phyloP scores from a whole-genome alignment of 2,329 filamentous ascomycete genomes.

The Alternaria angustiovoidea region DNA sequence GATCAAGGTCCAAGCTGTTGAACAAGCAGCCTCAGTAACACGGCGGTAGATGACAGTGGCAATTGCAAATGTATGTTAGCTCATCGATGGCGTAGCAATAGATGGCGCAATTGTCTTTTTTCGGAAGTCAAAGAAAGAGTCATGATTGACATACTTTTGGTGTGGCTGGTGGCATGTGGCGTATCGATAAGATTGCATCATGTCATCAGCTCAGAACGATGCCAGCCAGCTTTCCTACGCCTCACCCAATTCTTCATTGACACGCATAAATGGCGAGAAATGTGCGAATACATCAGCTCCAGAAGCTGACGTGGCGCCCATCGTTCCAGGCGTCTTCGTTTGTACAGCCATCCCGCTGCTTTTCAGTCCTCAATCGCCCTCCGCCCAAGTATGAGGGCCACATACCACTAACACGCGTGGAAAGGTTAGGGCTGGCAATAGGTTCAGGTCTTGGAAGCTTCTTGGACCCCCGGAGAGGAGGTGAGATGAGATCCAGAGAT shows the following conservation, averaged over 20 bases:
- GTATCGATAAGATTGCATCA: constrained; percentile 31
- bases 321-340: neutral
- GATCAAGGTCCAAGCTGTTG: neutral
- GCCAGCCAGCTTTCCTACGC: neutral
- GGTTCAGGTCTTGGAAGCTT: constrained; percentile 68
- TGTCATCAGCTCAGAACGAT: constrained; percentile 11
- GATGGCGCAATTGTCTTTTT: neutral
- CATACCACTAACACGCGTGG: constrained; percentile 81
- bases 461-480: constrained; percentile 80
- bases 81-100: neutral
- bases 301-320: constrained; percentile 7
- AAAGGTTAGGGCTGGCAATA: constrained; percentile 74
- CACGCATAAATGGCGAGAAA: constrained; percentile 27
- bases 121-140: constrained; percentile 1
- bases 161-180: constrained; percentile 30
- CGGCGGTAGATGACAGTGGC: neutral
- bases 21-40: neutral
- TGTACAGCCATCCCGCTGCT: constrained; percentile 55
- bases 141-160: constrained; percentile 10
- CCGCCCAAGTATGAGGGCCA: constrained; percentile 90
- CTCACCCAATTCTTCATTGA: neutral
- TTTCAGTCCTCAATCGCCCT: constrained; percentile 87
- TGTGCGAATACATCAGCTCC: constrained; percentile 18
- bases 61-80: neutral
- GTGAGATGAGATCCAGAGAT: constrained; percentile 52